Evolutionary conservation across 306 rosid genomes (phyloP), one percentile per base, ranked within the genome.

Genomic region (Castanospermum australe): DNA sequence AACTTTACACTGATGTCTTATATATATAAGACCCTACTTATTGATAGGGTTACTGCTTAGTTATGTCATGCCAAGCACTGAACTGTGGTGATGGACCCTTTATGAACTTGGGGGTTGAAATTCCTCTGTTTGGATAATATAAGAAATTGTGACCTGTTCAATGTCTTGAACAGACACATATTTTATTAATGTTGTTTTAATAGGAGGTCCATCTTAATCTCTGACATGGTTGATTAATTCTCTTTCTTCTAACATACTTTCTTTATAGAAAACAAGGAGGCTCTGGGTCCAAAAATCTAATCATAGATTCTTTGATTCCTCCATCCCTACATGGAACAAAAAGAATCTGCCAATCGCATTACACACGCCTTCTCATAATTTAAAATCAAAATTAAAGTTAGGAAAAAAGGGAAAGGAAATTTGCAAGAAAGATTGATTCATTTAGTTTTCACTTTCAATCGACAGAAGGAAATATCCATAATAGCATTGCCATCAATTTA

Each of bases 251-350:
- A 76, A 48, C 76, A 71, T 82, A 54, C 83, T 79, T 84, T 84
- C 67, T 69, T 21, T 77, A 77, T 60, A 76, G 59, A 76, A 77
- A 81, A 86, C 60, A 77, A 66, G 86, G 79, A 18, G 56, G 33
- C 33, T 56, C 65, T 83, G 84, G 86, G 87, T 88, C 94, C 89
- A 79, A 85, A 90, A 83, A 91, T 92, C 93, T 76, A 89, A 85
- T 84, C 82, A 79, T 83, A 89, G 97, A 94, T 94, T 91, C 99
- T 82, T 94, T 87, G 97, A 94, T 94, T 94, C 99, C 89, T 77
- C 86, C 87, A 73, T 78, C 87, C 87, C 87, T 86, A 80, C 92
- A 90, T 87, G 83, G 86, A 94, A 92, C 98, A 89, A 94, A 91
- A 88, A 87, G 97, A 92, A 89, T 92, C 97, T 86, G 92, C 89